Evolutionary conservation across 176 grass and related monocot species (phyloP), one percentile per base, ranked within the genome.

Genomic region (Aechmea fasciata): DNA sequence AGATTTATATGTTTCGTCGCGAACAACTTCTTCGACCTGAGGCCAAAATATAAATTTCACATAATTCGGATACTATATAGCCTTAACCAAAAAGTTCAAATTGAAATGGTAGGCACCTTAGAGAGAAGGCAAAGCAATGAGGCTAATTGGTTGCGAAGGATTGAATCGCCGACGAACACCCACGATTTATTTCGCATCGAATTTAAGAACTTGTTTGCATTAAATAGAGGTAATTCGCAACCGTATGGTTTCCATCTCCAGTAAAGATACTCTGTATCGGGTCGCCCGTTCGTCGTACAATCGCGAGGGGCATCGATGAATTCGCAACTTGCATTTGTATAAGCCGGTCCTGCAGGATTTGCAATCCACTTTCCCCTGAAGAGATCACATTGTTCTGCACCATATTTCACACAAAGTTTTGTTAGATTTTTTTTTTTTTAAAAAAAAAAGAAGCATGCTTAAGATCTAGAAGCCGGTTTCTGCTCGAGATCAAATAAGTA

Each of bases 141-240:
- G 29, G 92, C 85, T 50, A 80, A 77, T 4, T 99, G 94, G 66
- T 99, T 99, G 6, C 94, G 86, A 50, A 99, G 69, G 75, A 99
- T 93, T 14, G 94, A 99, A 74, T 99, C 89, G 18, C 94, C 94
- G n/a, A 99, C 75, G 18, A 99, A 72, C n/a, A 82, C 94, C 94
- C 86, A 99, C 71, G 79, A 82, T 68, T 81, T 90, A 33, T 82
- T 84, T 48, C 70, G 20, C 84, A 90, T 93, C 48, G 13, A 18
- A 67, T 88, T 52, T 75, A 99, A 26, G 74, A 99, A 99, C 52
- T 69, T 81, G 69, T 83, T 61, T 13, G 79, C 52, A 10, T 93
- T 77, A 74, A 99, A 99, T 5, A 33, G 47, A 0, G 82, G 69
- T 41, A 93, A 3, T 2, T 90, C 87, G 26, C 94, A 99, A 15